These are phyloP conservation scores for Gypsophila paniculata DNA, from an alignment of 179 eudicot genomes.

Conservation along the genomic window DNA sequence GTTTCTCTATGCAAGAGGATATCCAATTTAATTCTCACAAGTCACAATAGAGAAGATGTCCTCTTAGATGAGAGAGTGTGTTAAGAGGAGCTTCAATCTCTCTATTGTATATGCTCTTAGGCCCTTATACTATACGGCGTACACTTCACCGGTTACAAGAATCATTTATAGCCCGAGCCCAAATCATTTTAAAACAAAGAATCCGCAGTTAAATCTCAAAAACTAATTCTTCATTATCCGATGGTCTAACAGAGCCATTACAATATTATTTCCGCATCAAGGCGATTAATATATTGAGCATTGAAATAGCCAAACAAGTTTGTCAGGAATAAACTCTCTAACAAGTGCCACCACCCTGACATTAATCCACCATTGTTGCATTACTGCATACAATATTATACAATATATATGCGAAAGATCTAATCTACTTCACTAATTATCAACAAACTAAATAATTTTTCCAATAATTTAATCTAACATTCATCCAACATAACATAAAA, in stretches of 20 bases:
- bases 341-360: constrained; percentile 4
- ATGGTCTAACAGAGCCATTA: neutral
- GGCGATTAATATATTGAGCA: neutral
- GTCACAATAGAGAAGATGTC: too few species aligned
- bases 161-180: constrained; percentile 1
- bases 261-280: neutral
- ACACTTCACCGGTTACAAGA: neutral
- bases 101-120: too few species aligned
- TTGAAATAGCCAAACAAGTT: constrained; percentile 1
- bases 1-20: too few species aligned
- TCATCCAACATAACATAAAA: constrained; percentile 15
- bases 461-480: constrained; percentile 18
- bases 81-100: too few species aligned
- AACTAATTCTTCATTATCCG: neutral
- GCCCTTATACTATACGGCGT: neutral
- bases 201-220: neutral
- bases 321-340: neutral
- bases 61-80: too few species aligned
- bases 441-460: neutral
- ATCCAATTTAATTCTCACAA: too few species aligned
- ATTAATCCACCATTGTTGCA: neutral
- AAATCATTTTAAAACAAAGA: neutral
- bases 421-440: constrained; percentile 29
- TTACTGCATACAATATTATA: constrained; percentile 9
- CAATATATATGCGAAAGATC: constrained; percentile 16